A percentile compares a stretch with the other conserved stretches of the same genome.
Conservation (phyloP, 2,329 filamentous ascomycete genomes). For the Thelonectria olida region DNA sequence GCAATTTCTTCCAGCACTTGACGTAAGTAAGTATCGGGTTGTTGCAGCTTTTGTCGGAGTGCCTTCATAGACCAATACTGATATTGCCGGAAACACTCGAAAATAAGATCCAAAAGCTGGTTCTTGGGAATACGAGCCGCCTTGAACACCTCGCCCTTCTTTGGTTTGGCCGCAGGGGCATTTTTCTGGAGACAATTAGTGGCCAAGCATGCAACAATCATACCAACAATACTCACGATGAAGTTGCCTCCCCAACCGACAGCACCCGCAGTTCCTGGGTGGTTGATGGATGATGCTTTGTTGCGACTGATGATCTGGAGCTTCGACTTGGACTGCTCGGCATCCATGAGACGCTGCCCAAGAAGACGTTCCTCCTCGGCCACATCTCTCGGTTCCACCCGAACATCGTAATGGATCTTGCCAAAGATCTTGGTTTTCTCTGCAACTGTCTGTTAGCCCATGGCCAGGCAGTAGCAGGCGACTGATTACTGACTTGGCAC, state of each 20-base stretch:
- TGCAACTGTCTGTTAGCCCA: constrained; percentile 47
- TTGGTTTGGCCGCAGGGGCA: constrained; percentile 59
- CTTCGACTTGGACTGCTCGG: constrained; percentile 59
- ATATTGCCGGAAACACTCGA: constrained; percentile 83
- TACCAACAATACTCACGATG: constrained; percentile 62
- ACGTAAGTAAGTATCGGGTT: constrained; percentile 94
- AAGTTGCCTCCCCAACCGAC: constrained; percentile 56
- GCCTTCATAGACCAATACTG: constrained; percentile 95
- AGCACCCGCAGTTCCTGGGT: constrained; percentile 58
- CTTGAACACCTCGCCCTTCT: constrained; percentile 78
- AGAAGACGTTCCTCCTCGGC: constrained; percentile 73
- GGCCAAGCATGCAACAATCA: constrained; percentile 17
- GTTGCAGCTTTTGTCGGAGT: constrained; percentile 78
- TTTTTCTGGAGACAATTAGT: constrained; percentile 58
- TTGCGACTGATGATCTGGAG: constrained; percentile 61
- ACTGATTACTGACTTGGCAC: constrained; percentile 72
- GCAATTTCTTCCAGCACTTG: constrained; percentile 86
- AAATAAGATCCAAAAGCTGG: constrained; percentile 86
- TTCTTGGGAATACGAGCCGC: constrained; percentile 89
- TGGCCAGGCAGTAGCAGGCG: background rate
- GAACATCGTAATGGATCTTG: constrained; percentile 78
- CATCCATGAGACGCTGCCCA: constrained; percentile 62
- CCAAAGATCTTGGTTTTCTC: constrained; percentile 83
- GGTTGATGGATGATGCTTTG: constrained; percentile 62
- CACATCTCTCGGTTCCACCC: constrained; percentile 77